Percentiles rank a stretch among this genome's conserved stretches.
Conservation (phyloP, 1,284 basidiomycete genomes). For the Cryptococcus sp. region DNA sequence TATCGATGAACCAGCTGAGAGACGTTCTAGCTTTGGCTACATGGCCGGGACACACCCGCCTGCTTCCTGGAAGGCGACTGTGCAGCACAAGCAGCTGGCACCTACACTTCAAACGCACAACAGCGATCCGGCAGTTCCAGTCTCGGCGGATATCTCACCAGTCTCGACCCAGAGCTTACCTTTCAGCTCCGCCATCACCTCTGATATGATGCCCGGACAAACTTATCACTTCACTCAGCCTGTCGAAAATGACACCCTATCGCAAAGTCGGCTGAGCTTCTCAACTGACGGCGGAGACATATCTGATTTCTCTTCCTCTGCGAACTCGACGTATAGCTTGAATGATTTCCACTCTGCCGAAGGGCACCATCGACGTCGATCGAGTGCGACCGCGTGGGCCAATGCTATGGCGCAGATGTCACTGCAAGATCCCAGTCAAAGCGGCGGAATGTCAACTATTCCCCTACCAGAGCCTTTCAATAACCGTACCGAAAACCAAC, state of each 20-base stretch:
- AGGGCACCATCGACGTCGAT: slow-evolving; percentile 20
- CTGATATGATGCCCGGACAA: not conserved
- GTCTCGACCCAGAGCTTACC: slow-evolving; percentile 2
- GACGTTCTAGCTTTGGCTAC: slow-evolving; percentile 10
- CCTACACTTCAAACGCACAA: slow-evolving; percentile 8
- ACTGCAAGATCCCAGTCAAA: slow-evolving; percentile 31
- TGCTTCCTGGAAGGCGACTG: slow-evolving; percentile 2
- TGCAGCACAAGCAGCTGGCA: not conserved
- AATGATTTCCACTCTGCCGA: too few species aligned
- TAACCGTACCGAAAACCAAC: not conserved
- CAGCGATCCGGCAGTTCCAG: slow-evolving; percentile 7
- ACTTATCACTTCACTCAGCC: slow-evolving; percentile 7
- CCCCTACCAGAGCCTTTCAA: slow-evolving; percentile 18
- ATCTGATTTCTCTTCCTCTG: slow-evolving; percentile 15
- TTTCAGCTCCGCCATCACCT: not conserved
- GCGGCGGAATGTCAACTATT: not conserved
- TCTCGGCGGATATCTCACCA: slow-evolving; percentile 8
- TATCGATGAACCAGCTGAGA: slow-evolving; percentile 32
- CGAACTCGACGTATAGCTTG: slow-evolving; percentile 14
- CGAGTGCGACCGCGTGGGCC: slow-evolving; percentile 41
- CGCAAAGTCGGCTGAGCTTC: not conserved
- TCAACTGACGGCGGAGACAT: slow-evolving; percentile 10
- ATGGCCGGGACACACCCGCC: slow-evolving; percentile 3
- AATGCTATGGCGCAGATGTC: slow-evolving; percentile 45
- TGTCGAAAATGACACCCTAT: not conserved